phyloP scores from a whole-genome alignment of 2,329 filamentous ascomycete genomes.

The Aureobasidium melanogenum region DNA sequence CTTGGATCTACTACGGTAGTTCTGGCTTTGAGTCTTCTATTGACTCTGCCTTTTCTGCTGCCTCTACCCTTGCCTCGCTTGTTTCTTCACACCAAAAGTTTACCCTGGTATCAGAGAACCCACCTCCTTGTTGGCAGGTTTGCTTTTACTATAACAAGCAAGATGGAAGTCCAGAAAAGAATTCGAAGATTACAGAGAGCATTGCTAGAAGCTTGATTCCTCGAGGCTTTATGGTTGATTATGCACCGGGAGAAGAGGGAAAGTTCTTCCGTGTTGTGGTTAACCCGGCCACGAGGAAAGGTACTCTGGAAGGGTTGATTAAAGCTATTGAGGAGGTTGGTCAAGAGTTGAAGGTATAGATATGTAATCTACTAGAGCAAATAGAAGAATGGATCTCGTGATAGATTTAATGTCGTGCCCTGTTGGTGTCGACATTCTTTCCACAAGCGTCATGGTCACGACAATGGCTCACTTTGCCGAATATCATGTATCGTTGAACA shows the following conservation, averaged over 20 bases:
- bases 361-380: too few relatives aligned
- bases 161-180: slow-evolving; percentile 34
- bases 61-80: slow-evolving; percentile 56
- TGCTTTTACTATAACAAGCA: slow-evolving; percentile 78
- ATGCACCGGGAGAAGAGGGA: slow-evolving; percentile 51
- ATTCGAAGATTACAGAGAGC: slow-evolving; percentile 47
- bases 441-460: too few relatives aligned
- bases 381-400: too few relatives aligned
- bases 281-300: slow-evolving; percentile 50
- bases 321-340: slow-evolving; percentile 46
- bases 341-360: slow-evolving; percentile 16
- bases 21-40: slow-evolving; percentile 56
- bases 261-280: slow-evolving; percentile 63
- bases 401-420: too few relatives aligned
- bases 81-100: slow-evolving; percentile 53
- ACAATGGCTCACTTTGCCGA: too few relatives aligned
- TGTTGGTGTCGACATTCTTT: too few relatives aligned
- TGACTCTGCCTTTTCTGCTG: slow-evolving; percentile 63
- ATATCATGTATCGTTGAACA: too few relatives aligned
- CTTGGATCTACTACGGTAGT: slow-evolving; percentile 83
- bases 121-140: slow-evolving; percentile 82
- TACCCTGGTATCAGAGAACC: slow-evolving; percentile 62
- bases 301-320: slow-evolving; percentile 55
- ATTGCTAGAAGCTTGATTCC: slow-evolving; percentile 47
- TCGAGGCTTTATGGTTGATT: slow-evolving; percentile 62